Conservation (phyloP, 2,329 filamentous ascomycete genomes). For the Stachybotrys chartarum region DNA sequence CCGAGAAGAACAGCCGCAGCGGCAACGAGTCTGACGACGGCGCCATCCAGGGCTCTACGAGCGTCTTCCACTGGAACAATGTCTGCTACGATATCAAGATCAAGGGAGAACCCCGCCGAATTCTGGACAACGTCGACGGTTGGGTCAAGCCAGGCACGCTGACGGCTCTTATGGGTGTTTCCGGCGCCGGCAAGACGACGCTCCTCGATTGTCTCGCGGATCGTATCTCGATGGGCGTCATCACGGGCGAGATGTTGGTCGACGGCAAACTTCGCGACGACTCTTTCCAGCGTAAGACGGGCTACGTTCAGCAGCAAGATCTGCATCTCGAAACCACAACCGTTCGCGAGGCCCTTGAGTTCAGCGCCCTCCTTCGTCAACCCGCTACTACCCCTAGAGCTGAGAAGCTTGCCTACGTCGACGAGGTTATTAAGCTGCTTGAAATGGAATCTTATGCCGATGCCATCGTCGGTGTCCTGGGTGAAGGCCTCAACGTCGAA, state of each 20-base stretch:
- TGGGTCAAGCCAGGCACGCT: constrained; percentile 71
- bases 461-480: constrained; percentile 39
- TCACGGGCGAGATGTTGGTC: constrained; percentile 62
- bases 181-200: constrained; percentile 54
- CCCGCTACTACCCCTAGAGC: constrained; percentile 31
- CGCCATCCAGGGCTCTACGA: constrained; percentile 16
- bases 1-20: constrained; percentile 9
- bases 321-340: constrained; percentile 36
- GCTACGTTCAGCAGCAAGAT: constrained; percentile 66
- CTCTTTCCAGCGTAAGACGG: constrained; percentile 65
- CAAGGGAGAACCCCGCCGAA: constrained; percentile 54
- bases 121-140: constrained; percentile 64
- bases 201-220: constrained; percentile 58
- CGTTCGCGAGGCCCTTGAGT: constrained; percentile 31
- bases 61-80: constrained; percentile 62
- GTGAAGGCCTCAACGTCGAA: constrained; percentile 40
- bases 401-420: constrained; percentile 46
- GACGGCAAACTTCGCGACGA: constrained; percentile 59
- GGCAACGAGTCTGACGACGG: constrained; percentile 3
- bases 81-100: constrained; percentile 72
- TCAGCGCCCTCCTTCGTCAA: constrained; percentile 37
- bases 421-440: constrained; percentile 46
- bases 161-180: constrained; percentile 59
- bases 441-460: constrained; percentile 50
- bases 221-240: constrained; percentile 66